Conservation (phyloP, 176 grass and related monocot genomes). For the Oropetium thomaeum region DNA sequence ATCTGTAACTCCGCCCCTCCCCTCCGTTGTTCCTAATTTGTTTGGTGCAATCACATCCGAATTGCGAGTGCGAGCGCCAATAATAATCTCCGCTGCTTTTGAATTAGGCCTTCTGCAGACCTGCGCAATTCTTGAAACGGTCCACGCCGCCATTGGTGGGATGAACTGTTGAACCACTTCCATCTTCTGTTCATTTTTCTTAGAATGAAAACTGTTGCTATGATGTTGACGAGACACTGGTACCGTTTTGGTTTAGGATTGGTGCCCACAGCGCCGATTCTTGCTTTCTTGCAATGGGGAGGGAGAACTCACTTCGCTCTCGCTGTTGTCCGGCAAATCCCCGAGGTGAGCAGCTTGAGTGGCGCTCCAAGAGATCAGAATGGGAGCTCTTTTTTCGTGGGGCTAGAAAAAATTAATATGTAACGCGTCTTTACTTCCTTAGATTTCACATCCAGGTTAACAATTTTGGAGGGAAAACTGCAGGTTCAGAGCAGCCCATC, state of each 20-base stretch:
- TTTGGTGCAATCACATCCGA: background rate
- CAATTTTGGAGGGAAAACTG: constrained; percentile 42
- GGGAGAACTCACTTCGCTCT: constrained; percentile 90
- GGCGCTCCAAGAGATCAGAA: background rate
- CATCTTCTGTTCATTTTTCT: background rate
- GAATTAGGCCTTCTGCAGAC: constrained; percentile 66
- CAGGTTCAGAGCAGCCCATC: constrained; percentile 74
- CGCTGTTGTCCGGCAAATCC: constrained; percentile 69
- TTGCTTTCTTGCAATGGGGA: constrained; percentile 84
- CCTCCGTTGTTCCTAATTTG: background rate
- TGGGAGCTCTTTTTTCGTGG: background rate
- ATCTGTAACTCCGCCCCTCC: constrained; percentile 41
- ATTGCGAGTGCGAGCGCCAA: background rate
- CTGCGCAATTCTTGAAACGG: constrained; percentile 59
- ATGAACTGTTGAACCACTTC: constrained; percentile 6
- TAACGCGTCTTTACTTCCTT: background rate
- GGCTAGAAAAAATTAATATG: too few relatives aligned
- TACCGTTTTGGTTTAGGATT: constrained; percentile 47
- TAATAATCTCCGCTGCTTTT: background rate
- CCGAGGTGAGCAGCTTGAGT: constrained; percentile 40
- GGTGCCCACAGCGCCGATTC: constrained; percentile 58
- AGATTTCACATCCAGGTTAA: background rate
- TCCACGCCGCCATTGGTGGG: constrained; percentile 66
- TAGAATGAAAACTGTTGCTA: background rate
- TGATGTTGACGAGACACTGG: background rate